These are phyloP conservation scores for Lolium multiflorum DNA, from an alignment of 176 grass and related monocot species.

Conservation along the genomic window DNA sequence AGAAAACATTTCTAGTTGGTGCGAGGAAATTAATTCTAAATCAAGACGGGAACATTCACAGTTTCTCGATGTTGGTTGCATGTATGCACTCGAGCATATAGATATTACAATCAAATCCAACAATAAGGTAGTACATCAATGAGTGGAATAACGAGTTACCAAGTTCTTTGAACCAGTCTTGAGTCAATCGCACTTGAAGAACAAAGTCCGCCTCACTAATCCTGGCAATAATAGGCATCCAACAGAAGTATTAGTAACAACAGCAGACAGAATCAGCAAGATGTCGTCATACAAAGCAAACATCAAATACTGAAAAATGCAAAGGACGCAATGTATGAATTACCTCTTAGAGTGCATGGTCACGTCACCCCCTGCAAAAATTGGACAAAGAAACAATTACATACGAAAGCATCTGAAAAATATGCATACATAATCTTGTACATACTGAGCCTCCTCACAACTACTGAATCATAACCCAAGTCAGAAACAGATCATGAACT, in stretches of 20 bases:
- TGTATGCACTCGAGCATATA: background rate
- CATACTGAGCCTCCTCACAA: background rate
- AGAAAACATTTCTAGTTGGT: background rate
- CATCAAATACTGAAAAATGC: background rate
- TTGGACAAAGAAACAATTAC: background rate
- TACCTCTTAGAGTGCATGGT: background rate
- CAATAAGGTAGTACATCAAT: background rate
- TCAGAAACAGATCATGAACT: background rate
- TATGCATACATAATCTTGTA: background rate
- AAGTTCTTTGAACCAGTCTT: conserved; percentile 9
- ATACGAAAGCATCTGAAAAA: background rate
- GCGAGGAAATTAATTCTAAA: background rate
- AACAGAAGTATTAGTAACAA: background rate
- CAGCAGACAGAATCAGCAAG: conserved; percentile 8
- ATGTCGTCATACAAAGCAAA: conserved; percentile 4
- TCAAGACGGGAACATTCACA: background rate
- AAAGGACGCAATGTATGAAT: background rate
- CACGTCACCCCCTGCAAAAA: conserved; percentile 2
- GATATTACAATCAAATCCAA: background rate
- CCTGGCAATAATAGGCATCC: background rate
- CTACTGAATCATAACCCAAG: background rate
- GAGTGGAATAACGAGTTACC: background rate
- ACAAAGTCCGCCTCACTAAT: background rate
- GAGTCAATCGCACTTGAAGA: background rate
- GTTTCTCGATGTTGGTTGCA: background rate